Evolutionary conservation across 2,329 filamentous ascomycete genomes (phyloP), one percentile per base, ranked within the genome.

Genomic region (Trichoderma sp.): DNA sequence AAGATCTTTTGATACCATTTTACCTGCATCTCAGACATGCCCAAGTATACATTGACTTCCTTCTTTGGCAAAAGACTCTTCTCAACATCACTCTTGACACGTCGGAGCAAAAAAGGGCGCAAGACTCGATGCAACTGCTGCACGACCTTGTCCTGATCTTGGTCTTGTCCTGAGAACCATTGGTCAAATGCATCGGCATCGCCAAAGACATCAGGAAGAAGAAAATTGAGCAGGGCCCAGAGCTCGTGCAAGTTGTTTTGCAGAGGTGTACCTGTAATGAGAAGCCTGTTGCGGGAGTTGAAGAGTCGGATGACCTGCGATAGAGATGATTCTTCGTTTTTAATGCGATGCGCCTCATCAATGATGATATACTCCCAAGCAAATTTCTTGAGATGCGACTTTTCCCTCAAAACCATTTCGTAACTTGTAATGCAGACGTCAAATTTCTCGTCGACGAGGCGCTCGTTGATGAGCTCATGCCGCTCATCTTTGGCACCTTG

Each of bases 321-420:
- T 3, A 99, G 86, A 0, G 96, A 97, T 0, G 96, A 99, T 79
- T 98, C 94, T 78, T 99, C 96, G 81, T 99, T 99, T 85, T 99
- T 99, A 87, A 99, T 99, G 71, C 96, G 93, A 80, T 99, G 96
- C 2, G 96, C 79, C 75, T 99, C 96, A 76, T 99, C 96, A 72
- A 99, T 97, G 74, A 99, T 97, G 80, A 99, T 99, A 81, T 99
- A 99, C 79, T 99, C 95, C 96, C 96, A 99, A 0, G 96, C 94
- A 79, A 99, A 97, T 80, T 98, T 98, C 83, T 96, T 97, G 73
- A 99, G 81, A 74, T 97, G 93, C 1, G 92, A 86, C 83, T 99
- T 98, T 78, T 99, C 96, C 69, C 96, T 89, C 14, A 99, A 85
- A 70, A 99, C 94, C 95, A 99, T 98, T 80, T 99, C 96, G 82